phyloP scores from a whole-genome alignment of 2,329 filamentous ascomycete species.

The Alternaria sp. region DNA sequence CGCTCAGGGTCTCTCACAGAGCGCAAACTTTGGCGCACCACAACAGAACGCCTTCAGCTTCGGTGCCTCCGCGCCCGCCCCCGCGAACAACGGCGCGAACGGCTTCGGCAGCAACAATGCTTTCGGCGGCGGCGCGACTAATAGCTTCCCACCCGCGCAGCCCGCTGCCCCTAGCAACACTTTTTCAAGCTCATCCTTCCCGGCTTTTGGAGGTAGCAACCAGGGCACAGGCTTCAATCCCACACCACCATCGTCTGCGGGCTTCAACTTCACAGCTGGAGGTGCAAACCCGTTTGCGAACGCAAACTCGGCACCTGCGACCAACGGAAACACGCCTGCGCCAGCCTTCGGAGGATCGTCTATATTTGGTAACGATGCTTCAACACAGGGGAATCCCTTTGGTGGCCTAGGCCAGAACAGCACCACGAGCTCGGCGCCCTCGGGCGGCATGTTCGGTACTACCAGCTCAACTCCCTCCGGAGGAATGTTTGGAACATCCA shows the following conservation, averaged over 20 bases:
- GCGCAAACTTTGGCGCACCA: constrained; percentile 30
- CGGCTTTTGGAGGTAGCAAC: constrained; percentile 39
- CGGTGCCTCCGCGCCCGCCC: constrained; percentile 32
- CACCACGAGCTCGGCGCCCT: constrained; percentile 10
- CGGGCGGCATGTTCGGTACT: constrained; percentile 11
- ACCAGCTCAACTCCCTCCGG: constrained; percentile 8
- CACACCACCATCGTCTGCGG: constrained; percentile 30
- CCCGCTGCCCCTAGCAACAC: constrained; percentile 32
- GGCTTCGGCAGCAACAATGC: constrained; percentile 21
- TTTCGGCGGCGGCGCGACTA: constrained; percentile 35
- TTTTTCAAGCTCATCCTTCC: constrained; percentile 45
- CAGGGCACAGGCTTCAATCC: constrained; percentile 35
- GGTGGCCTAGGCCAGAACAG: constrained; percentile 30
- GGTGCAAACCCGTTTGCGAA: constrained; percentile 36
- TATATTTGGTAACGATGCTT: constrained; percentile 23
- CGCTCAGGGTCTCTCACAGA: constrained; percentile 33
- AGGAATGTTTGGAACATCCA: constrained; percentile 11
- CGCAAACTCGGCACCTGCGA: constrained; percentile 24
- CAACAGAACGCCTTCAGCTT: constrained; percentile 35
- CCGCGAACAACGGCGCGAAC: constrained; percentile 19
- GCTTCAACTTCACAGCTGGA: constrained; percentile 42
- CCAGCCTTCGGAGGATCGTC: constrained; percentile 30
- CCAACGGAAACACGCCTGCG: constrained; percentile 31
- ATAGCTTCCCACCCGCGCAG: constrained; percentile 46
- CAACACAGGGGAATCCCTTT: constrained; percentile 32